Evolutionary conservation across 2,329 filamentous ascomycete species (phyloP), one percentile per base, ranked within the genome.

Genomic region (Zelopaecilomyces penicillatus): DNA sequence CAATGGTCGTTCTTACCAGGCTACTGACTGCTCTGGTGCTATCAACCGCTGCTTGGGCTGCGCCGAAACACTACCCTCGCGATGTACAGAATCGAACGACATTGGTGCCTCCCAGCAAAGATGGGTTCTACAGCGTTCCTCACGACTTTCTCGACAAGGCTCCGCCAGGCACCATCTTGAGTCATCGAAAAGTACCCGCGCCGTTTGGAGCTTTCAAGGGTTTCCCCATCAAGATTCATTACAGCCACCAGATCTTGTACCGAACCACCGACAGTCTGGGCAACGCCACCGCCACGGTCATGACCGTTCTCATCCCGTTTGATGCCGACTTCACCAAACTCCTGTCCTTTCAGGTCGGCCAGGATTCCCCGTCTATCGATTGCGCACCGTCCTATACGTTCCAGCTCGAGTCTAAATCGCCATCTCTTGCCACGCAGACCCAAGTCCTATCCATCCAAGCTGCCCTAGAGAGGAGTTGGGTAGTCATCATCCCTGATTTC

Each of bases 401-500:
- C 11, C 56, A 57, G 37, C 38, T 53, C 5, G 35, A 39, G 9
- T 45, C 46, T 26, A 43, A 40, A 5, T 41, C 46, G 1, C 9
- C 66, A 5, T 55, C 65, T 0, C 61, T 67, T 42, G 52, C 49
- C 2, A 53, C 54, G 5, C 48, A 56, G 39, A 26, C 42, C 4
- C 53, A 59, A 42, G 19, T 57, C 4, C 43, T 58, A 5, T 50
- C 57, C 6, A 41, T 56, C 6, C 48, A 57, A 34, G 48, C 45
- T 2, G 51, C 50, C 6, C 64, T 76, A 2, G 57, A 60, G 5
- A 45, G 61, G 50, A 70, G 71, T 5, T 75, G 70, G 70, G 58
- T 67, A 19, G 67, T 76, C 27, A 68, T 65, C 11, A 57, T 69
- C 61, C 70, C 73, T 0, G 73, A 76, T 50, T 68, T 65, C 43